phyloP scores from a whole-genome alignment of 2,329 filamentous ascomycete genomes.

The Apiospora malaysiana region DNA sequence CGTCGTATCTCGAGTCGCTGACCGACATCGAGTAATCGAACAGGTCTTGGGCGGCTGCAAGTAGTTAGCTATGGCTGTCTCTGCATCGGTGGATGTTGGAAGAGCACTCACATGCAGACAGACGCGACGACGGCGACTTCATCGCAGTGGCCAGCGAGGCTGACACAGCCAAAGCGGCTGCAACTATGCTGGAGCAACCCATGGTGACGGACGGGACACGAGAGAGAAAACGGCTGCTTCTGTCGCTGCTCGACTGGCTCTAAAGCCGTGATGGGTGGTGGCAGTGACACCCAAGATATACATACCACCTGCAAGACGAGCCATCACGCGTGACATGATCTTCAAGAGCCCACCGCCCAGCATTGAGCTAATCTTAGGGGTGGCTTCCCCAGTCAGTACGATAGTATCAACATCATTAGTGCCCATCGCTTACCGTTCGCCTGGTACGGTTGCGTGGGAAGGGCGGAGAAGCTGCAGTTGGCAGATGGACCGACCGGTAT shows the following conservation, averaged over 20 bases:
- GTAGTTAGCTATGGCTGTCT: background rate
- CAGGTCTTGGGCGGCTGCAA: constrained; percentile 41
- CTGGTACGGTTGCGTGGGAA: background rate
- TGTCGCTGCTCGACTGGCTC: background rate
- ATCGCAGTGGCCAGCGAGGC: constrained; percentile 4
- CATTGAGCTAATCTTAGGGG: background rate
- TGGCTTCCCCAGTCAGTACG: background rate
- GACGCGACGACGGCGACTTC: constrained; percentile 13
- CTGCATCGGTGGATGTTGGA: background rate
- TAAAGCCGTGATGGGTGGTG: background rate
- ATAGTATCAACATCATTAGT: no score
- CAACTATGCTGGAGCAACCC: background rate
- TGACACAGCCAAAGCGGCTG: constrained; percentile 6
- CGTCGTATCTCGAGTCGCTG: constrained; percentile 46
- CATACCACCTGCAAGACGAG: background rate
- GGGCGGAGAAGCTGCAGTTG: background rate
- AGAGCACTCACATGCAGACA: background rate
- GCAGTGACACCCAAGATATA: background rate
- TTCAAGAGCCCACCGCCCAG: background rate
- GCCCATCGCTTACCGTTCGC: background rate
- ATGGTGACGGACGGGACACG: background rate
- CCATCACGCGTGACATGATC: constrained; percentile 8
- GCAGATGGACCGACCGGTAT: background rate
- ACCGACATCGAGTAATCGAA: constrained; percentile 49
- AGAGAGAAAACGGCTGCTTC: background rate